A percentile compares a stretch with the other conserved stretches of the same genome.
phyloP scores from a whole-genome alignment of 441 rosid genomes.

The Gossypium davidsonii region DNA sequence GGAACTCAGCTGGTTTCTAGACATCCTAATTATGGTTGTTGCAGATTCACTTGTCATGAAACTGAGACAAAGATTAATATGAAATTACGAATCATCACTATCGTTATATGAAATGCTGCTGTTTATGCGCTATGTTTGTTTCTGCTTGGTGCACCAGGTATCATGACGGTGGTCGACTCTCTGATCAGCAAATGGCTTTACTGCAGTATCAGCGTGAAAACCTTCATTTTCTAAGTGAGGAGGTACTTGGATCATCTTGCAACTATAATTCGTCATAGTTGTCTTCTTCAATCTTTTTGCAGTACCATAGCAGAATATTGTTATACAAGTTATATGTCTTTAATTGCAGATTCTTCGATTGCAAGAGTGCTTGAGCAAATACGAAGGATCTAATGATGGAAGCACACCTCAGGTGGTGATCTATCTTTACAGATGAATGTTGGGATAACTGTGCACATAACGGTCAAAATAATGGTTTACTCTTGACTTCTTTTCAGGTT shows the following conservation, averaged over 20 bases:
- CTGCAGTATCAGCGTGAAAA: constrained; percentile 96
- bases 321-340: neutral
- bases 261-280: neutral
- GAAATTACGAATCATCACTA: neutral
- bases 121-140: neutral
- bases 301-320: neutral
- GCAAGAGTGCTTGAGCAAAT: constrained; percentile 89
- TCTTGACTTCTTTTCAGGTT: constrained; percentile 44
- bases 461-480: neutral
- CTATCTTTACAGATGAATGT: constrained; percentile 10
- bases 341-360: constrained; percentile 70
- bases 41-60: constrained; percentile 8
- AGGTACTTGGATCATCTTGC: constrained; percentile 37
- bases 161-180: constrained; percentile 92
- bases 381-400: constrained; percentile 74
- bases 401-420: constrained; percentile 76
- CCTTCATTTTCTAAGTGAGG: constrained; percentile 35
- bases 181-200: constrained; percentile 98
- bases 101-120: neutral
- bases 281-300: constrained; percentile 3
- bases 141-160: constrained; percentile 47
- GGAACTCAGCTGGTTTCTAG: neutral
- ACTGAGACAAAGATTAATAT: neutral
- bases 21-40: neutral
- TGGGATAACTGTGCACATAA: neutral